A percentile compares a stretch with the other conserved stretches of the same genome.
phyloP scores from a whole-genome alignment of 2,329 filamentous ascomycete genomes.

The Zymoseptoria crescenta region DNA sequence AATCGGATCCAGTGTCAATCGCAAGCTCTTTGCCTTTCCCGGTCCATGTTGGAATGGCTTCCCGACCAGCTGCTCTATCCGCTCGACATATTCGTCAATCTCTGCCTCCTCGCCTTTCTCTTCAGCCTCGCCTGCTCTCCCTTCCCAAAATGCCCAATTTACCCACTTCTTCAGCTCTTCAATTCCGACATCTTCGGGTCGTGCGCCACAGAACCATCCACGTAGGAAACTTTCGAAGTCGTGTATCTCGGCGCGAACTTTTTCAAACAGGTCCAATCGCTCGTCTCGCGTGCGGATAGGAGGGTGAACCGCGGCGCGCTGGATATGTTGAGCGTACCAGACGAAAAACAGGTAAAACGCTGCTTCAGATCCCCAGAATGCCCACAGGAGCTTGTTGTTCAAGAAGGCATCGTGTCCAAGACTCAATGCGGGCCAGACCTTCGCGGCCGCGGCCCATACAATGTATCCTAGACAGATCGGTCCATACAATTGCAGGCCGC shows the following conservation, averaged over 20 bases:
- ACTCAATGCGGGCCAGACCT: conserved; percentile 5
- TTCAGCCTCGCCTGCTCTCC: conserved; percentile 56
- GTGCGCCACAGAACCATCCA: conserved; percentile 59
- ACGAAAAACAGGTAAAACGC: conserved; percentile 50
- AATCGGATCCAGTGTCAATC: conserved; percentile 60
- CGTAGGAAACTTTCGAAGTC: conserved; percentile 51
- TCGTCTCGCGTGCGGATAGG: conserved; percentile 38
- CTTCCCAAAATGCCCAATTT: conserved; percentile 58
- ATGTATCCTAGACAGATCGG: conserved; percentile 18
- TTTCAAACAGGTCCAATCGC: conserved; percentile 49
- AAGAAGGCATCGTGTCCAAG: conserved; percentile 8
- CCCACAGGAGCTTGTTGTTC: conserved; percentile 29
- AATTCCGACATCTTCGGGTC: conserved; percentile 49
- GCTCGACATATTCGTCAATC: conserved; percentile 48
- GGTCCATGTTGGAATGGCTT: conserved; percentile 46
- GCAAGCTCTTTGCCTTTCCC: conserved; percentile 49
- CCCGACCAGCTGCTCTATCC: conserved; percentile 48
- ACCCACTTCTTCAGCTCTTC: conserved; percentile 63
- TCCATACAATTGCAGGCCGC: conserved; percentile 14
- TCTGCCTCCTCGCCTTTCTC: conserved; percentile 42
- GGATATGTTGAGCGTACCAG: conserved; percentile 45
- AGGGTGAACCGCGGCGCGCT: conserved; percentile 46
- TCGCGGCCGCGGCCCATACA: conserved; percentile 10
- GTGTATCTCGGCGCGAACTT: conserved; percentile 48
- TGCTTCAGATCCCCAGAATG: conserved; percentile 44